Evolutionary conservation across 208 protist species (phyloP), one percentile per base, ranked within the genome.

Genomic region (Leishmania lainsoni): DNA sequence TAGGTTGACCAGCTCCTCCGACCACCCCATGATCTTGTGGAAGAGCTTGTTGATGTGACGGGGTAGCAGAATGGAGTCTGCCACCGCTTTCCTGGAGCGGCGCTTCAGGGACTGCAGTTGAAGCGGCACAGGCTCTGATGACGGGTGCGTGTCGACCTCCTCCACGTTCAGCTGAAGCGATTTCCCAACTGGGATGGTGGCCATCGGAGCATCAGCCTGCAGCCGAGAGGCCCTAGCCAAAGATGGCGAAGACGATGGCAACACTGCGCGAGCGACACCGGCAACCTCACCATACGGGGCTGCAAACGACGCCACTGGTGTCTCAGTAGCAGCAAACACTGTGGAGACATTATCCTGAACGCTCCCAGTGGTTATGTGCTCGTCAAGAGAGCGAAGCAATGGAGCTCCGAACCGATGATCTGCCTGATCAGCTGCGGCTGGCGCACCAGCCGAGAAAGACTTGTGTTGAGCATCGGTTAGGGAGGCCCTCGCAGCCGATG

Each of bases 11-110:
- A 96, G 82, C 29, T 97, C 93, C 85, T 96, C 90, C 12, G 95
- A 89, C 93, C 95, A 98, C 17, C 95, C 95, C 95, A 98, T 98
- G 75, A 98, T 98, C 83, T 97, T 96, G 85, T 98, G 95, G 85
- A 98, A 98, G 26, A 98, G 87, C 61, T 83, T 81, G 81, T 98
- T 98, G 74, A 98, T 92, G 83, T 98, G 95, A 14, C 92, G 92
- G 4, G 95, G 95, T 42, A 98, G 87, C 59, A 91, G 49, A 48
- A 96, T 92, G 29, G 95, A 90, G 76, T 97, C 93, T 3, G 91
- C 90, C 52, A 83, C 89, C 81, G 93, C 92, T 68, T 90, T 88
- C 42, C 86, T 82, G 16, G 77, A 84, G 68, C 86, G 91, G 12
- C 85, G 85, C 75, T 87, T 85, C 73, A 95, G 88, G 76, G 91